These are phyloP conservation scores for Astragalus membranaceus DNA, from an alignment of 306 rosid genomes.

Conservation along the genomic window DNA sequence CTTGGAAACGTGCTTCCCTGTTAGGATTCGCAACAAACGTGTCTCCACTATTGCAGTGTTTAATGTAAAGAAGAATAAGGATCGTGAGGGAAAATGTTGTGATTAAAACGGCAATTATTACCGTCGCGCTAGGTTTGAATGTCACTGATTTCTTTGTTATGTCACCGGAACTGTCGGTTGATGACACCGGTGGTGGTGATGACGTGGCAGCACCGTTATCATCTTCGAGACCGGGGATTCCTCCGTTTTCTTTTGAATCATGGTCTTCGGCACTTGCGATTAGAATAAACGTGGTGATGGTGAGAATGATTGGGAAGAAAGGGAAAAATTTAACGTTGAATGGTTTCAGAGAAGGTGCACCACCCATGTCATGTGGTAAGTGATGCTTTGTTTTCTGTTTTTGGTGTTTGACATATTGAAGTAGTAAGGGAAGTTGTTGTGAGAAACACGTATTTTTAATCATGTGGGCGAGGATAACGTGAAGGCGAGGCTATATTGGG, in stretches of 20 bases:
- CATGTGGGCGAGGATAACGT: not conserved
- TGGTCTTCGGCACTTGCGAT: not conserved
- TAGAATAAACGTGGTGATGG: not conserved
- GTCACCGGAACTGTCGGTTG: not conserved
- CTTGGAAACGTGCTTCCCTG: not conserved
- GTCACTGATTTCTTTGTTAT: not conserved
- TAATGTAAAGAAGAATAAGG: constrained; percentile 59
- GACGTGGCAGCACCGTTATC: not conserved
- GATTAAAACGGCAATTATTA: constrained; percentile 35
- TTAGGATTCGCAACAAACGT: not conserved
- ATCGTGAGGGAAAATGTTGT: constrained; percentile 48
- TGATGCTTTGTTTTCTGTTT: not conserved
- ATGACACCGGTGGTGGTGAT: not conserved
- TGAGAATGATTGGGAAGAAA: not conserved
- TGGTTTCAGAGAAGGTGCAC: constrained; percentile 8
- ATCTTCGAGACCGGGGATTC: not conserved
- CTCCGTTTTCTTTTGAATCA: not conserved
- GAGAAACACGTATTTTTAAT: not conserved
- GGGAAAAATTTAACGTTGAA: not conserved
- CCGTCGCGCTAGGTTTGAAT: constrained; percentile 30
- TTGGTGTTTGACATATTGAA: not conserved
- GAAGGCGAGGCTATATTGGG: not conserved
- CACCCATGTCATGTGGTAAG: constrained; percentile 19
- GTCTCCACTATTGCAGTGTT: constrained; percentile 31
- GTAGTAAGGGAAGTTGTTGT: not conserved